A percentile compares a stretch with the other conserved stretches of the same genome.
Conservation (phyloP, 371 early-diverging fungal species). For the Parasitella parasitica region DNA sequence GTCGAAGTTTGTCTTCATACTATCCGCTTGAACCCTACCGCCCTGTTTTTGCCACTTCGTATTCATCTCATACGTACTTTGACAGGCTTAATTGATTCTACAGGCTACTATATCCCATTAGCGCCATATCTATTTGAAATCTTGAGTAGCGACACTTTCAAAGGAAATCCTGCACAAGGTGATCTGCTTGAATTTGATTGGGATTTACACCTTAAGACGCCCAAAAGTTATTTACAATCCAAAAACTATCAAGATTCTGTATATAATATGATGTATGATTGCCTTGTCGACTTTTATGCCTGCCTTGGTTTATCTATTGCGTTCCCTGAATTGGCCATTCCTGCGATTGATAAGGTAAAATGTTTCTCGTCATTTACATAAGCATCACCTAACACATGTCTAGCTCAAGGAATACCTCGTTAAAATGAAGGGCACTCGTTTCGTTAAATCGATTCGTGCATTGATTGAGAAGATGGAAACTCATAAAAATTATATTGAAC, state of each 20-base stretch:
- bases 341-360: slow-evolving; percentile 72
- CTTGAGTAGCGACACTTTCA: slow-evolving; percentile 49
- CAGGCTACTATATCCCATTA: slow-evolving; percentile 48
- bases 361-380: no score
- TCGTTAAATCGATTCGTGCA: slow-evolving; percentile 73
- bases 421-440: slow-evolving; percentile 59
- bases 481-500: slow-evolving; percentile 75
- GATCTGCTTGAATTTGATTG: slow-evolving; percentile 73
- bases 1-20: slow-evolving; percentile 37
- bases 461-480: slow-evolving; percentile 84
- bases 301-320: slow-evolving; percentile 77
- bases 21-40: slow-evolving; percentile 76
- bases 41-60: slow-evolving; percentile 88
- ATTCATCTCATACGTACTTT: slow-evolving; percentile 79
- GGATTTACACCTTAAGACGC: slow-evolving; percentile 71
- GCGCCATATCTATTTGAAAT: slow-evolving; percentile 62
- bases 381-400: neutral
- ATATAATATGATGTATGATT: slow-evolving; percentile 67
- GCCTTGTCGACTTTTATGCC: slow-evolving; percentile 77
- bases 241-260: slow-evolving; percentile 76
- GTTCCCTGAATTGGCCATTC: slow-evolving; percentile 90
- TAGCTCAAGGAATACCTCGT: slow-evolving; percentile 58
- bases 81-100: slow-evolving; percentile 61
- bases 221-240: slow-evolving; percentile 78
- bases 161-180: slow-evolving; percentile 53